A percentile compares a stretch with the other conserved stretches of the same genome.
These are phyloP conservation scores for Penicillium egyptiacum DNA, from an alignment of 495 filamentous ascomycete genomes.

Conservation along the genomic window DNA sequence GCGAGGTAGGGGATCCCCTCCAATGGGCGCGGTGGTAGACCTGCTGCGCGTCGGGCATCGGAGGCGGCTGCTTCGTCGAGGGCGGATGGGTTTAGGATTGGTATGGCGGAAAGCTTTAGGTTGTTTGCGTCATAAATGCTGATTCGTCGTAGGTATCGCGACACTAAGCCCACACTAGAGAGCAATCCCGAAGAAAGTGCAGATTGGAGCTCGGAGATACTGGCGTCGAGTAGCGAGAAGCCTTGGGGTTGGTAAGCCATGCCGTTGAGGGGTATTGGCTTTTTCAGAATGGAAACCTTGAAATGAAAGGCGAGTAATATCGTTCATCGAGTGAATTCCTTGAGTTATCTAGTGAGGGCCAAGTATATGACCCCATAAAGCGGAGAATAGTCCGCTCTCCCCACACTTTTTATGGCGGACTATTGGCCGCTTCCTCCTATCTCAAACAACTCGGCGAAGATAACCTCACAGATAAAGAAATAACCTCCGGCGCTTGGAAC, in stretches of 20 bases:
- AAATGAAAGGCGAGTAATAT: neutral
- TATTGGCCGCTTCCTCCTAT: conserved; percentile 20
- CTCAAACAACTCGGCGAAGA: neutral
- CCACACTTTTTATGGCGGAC: conserved; percentile 16
- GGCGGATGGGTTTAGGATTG: conserved; percentile 31
- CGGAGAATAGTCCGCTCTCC: neutral
- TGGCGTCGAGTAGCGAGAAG: conserved; percentile 60
- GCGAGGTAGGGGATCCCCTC: conserved; percentile 73
- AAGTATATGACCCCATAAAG: neutral
- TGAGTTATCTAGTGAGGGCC: too few relatives aligned
- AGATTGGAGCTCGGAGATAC: conserved; percentile 50
- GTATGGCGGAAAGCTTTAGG: conserved; percentile 35
- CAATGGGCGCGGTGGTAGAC: conserved; percentile 45
- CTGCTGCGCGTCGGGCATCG: conserved; percentile 31
- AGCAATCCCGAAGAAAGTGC: conserved; percentile 40
- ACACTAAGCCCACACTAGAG: conserved; percentile 48
- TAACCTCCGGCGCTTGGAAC: neutral
- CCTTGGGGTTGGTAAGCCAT: conserved; percentile 34
- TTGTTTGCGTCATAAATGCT: conserved; percentile 34
- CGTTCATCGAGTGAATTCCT: too few relatives aligned
- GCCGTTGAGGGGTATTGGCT: neutral
- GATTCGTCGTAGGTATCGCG: conserved; percentile 51
- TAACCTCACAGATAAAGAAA: neutral
- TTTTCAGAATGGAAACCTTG: neutral
- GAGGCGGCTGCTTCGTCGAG: conserved; percentile 36